Evolutionary conservation across 1,139 yeast genomes (phyloP).

Genomic region (Diutina rugosa): DNA sequence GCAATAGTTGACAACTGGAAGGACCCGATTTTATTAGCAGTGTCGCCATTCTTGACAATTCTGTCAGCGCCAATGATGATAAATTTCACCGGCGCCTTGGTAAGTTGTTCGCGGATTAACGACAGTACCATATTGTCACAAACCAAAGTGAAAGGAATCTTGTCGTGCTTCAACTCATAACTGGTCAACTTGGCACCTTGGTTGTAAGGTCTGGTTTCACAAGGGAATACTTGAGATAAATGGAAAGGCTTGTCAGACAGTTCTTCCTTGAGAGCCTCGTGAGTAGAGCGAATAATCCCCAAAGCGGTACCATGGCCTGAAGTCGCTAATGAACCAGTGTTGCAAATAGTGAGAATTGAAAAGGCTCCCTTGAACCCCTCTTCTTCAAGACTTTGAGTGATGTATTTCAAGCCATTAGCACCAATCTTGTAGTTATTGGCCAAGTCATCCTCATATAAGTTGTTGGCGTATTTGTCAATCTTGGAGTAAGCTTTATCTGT

Average conservation of each 20-base stretch:
- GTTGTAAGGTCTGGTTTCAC: constrained; percentile 93
- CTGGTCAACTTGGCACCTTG: constrained; percentile 94
- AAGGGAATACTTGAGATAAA: constrained; percentile 63
- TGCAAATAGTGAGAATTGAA: constrained; percentile 76
- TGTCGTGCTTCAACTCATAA: constrained; percentile 74
- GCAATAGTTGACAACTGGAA: constrained; percentile 69
- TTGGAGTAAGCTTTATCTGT: constrained; percentile 17
- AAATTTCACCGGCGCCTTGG: constrained; percentile 55
- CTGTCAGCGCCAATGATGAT: constrained; percentile 98
- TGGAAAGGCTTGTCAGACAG: constrained; percentile 21
- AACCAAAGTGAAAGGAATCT: constrained; percentile 76
- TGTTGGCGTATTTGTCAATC: constrained; percentile 39
- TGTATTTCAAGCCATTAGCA: constrained; percentile 64
- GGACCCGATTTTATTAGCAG: constrained; percentile 97
- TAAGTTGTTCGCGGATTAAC: constrained; percentile 29
- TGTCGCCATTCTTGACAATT: constrained; percentile 82
- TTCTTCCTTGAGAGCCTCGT: constrained; percentile 17
- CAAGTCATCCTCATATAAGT: constrained; percentile 63
- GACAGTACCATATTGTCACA: constrained; percentile 91
- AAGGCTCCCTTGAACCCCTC: constrained; percentile 53
- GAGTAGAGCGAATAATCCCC: constrained; percentile 73
- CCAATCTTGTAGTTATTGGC: constrained; percentile 70
- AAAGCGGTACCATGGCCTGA: constrained; percentile 97
- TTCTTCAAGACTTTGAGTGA: constrained; percentile 28
- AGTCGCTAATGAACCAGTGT: constrained; percentile 86